These are phyloP conservation scores for Penicillium sp. DNA, from an alignment of 2,329 filamentous ascomycete genomes.

Conservation along the genomic window DNA sequence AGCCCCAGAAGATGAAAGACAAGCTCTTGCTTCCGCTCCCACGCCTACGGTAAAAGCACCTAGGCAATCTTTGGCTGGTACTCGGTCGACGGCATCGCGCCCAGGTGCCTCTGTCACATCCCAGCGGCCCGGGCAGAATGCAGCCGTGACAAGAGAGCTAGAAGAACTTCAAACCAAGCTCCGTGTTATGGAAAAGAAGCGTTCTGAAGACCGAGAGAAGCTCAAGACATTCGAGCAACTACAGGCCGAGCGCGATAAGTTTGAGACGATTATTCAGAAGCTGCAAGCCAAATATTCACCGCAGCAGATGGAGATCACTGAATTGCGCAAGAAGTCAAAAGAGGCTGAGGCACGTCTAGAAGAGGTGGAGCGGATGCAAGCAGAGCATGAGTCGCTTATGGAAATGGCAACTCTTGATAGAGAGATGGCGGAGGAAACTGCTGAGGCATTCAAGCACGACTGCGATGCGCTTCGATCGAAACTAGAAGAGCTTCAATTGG, in stretches of 20 bases:
- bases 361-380: constrained; percentile 72
- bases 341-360: constrained; percentile 73
- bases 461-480: constrained; percentile 75
- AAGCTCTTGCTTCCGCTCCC: constrained; percentile 1
- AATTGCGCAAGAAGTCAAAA: constrained; percentile 76
- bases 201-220: constrained; percentile 82
- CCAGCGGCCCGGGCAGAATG: constrained; percentile 51
- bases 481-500: constrained; percentile 82
- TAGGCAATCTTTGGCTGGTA: constrained; percentile 29
- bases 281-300: constrained; percentile 86
- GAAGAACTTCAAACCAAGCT: constrained; percentile 90
- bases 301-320: constrained; percentile 76
- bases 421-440: constrained; percentile 94
- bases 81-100: constrained; percentile 29
- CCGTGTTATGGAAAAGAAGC: constrained; percentile 83
- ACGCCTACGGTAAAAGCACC: constrained; percentile 24
- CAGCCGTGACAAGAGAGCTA: constrained; percentile 67
- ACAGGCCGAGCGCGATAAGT: constrained; percentile 59
- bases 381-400: constrained; percentile 81
- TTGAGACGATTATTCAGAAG: constrained; percentile 85
- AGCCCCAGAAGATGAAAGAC: constrained; percentile 21
- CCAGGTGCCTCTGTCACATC: constrained; percentile 34
- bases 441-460: constrained; percentile 80
- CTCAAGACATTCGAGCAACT: constrained; percentile 77
- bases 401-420: constrained; percentile 88